These are phyloP conservation scores for Apiospora phragmitis DNA, from an alignment of 2,329 filamentous ascomycete genomes.

Conservation along the genomic window DNA sequence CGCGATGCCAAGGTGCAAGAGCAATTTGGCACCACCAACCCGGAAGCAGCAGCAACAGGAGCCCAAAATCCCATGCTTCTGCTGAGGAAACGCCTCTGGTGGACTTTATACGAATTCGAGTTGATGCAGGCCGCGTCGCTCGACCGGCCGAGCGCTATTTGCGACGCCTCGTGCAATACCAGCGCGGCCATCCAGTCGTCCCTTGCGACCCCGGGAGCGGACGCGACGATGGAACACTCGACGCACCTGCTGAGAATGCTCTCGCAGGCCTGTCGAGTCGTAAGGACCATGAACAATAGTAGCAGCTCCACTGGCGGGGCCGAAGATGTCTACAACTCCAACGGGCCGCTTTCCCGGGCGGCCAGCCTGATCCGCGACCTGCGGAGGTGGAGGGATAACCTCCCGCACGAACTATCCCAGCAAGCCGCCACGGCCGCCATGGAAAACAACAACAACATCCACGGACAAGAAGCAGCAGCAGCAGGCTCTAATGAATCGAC, in stretches of 20 bases:
- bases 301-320: neutral
- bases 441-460: no score
- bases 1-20: constrained; percentile 28
- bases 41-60: neutral
- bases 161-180: constrained; percentile 35
- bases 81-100: constrained; percentile 33
- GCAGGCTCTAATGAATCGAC: no score
- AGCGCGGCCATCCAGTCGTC: constrained; percentile 23
- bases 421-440: constrained; percentile 31
- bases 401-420: constrained; percentile 37
- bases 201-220: neutral
- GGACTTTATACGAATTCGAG: constrained; percentile 35
- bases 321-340: constrained; percentile 39
- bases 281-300: constrained; percentile 27
- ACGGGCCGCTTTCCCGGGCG: constrained; percentile 37
- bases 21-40: neutral
- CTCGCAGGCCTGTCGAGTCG: constrained; percentile 37
- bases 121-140: constrained; percentile 44
- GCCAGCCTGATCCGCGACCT: constrained; percentile 38
- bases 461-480: neutral
- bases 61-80: constrained; percentile 33
- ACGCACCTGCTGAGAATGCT: constrained; percentile 37
- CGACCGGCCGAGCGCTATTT: constrained; percentile 44
- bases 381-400: constrained; percentile 36
- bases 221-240: constrained; percentile 25